Evolutionary conservation across 2,329 filamentous ascomycete species (phyloP).

Genomic region (Emmonsiellopsis sp.): DNA sequence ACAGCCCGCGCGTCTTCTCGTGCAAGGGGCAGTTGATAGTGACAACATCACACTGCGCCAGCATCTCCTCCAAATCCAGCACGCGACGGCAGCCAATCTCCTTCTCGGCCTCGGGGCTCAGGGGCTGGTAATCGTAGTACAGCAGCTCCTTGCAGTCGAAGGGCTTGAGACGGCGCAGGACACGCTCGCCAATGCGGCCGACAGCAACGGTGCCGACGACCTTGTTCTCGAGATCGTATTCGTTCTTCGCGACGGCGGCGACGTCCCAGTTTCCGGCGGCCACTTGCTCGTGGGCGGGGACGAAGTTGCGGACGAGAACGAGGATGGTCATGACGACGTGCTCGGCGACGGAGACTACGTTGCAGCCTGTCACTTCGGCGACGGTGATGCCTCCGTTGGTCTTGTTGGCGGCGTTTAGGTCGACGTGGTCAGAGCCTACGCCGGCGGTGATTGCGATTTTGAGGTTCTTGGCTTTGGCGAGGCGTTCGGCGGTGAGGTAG

Average conservation of each 20-base stretch:
- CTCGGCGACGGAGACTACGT: slow-evolving; percentile 97
- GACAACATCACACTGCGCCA: slow-evolving; percentile 89
- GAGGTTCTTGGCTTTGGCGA: slow-evolving; percentile 97
- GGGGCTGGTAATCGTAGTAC: slow-evolving; percentile 98
- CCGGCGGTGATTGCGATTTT: slow-evolving; percentile 95
- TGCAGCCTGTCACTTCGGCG: slow-evolving; percentile 94
- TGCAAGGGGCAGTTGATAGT: slow-evolving; percentile 99
- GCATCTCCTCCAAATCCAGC: slow-evolving; percentile 82
- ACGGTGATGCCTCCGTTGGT: slow-evolving; percentile 97
- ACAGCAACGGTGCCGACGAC: slow-evolving; percentile 96
- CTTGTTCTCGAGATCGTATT: slow-evolving; percentile 96
- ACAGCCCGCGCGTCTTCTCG: slow-evolving; percentile 91
- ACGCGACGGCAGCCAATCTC: slow-evolving; percentile 94
- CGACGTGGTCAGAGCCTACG: slow-evolving; percentile 97
- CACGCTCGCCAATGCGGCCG: slow-evolving; percentile 95
- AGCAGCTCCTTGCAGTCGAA: slow-evolving; percentile 99
- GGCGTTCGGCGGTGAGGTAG: slow-evolving; percentile 91
- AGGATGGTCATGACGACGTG: slow-evolving; percentile 99
- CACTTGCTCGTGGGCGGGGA: slow-evolving; percentile 93
- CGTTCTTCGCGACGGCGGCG: slow-evolving; percentile 91
- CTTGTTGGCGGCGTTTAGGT: slow-evolving; percentile 93
- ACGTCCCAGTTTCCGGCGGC: slow-evolving; percentile 88
- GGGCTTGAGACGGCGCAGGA: slow-evolving; percentile 86
- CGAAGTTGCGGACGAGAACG: slow-evolving; percentile 91
- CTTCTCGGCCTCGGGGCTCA: slow-evolving; percentile 74